These are phyloP conservation scores for Petasospora fabianii DNA, from an alignment of 1,139 yeast species.

Conservation along the genomic window DNA sequence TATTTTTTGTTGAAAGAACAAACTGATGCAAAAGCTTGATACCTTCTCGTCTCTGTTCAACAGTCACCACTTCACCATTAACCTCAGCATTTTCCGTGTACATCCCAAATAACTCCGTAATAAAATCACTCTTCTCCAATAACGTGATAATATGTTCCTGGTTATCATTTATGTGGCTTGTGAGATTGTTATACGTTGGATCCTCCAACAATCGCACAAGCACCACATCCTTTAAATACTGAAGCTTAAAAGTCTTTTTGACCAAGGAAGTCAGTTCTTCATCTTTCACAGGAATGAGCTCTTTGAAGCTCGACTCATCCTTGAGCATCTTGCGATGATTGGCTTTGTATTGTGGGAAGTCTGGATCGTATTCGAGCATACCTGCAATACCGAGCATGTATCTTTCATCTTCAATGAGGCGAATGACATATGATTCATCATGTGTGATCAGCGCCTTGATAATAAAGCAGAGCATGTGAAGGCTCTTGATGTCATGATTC, in stretches of 20 bases:
- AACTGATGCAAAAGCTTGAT: conserved; percentile 79
- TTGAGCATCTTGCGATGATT: conserved; percentile 66
- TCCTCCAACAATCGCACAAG: conserved; percentile 81
- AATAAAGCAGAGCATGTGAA: conserved; percentile 69
- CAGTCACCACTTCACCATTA: no score
- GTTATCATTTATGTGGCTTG: conserved; percentile 62
- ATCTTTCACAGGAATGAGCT: conserved; percentile 63
- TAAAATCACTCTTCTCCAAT: conserved; percentile 51
- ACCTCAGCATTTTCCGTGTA: conserved; percentile 33
- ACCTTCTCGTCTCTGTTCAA: conserved; percentile 56
- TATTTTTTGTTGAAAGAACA: conserved; percentile 65
- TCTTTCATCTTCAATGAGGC: conserved; percentile 60
- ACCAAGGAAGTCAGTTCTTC: conserved; percentile 50
- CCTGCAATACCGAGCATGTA: conserved; percentile 66
- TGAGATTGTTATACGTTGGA: conserved; percentile 60
- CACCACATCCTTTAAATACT: conserved; percentile 81
- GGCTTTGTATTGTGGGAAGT: conserved; percentile 73
- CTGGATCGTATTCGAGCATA: conserved; percentile 89
- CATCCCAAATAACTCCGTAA: conserved; percentile 51
- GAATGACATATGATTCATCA: conserved; percentile 68
- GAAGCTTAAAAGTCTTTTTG: conserved; percentile 70
- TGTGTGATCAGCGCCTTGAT: conserved; percentile 65
- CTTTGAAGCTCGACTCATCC: conserved; percentile 60
- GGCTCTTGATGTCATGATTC: conserved; percentile 42
- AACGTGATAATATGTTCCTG: conserved; percentile 69